phyloP scores from a whole-genome alignment of 805 yeast species.

The Saccharomycopsis sp. region DNA sequence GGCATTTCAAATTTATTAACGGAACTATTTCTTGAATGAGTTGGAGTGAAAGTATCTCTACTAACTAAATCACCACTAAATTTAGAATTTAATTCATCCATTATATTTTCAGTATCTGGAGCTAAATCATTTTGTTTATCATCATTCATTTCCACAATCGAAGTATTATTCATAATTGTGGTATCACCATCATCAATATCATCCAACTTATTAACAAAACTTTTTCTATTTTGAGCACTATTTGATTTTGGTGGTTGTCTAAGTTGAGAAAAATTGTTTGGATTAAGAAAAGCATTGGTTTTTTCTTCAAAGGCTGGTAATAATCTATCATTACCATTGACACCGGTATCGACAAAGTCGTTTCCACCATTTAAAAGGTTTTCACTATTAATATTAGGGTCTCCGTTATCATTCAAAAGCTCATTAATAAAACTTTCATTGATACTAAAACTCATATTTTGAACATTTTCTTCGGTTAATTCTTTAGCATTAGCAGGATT shows the following conservation, averaged over 20 bases:
- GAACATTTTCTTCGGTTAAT: neutral
- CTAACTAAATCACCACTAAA: neutral
- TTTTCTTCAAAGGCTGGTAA: slow-evolving; percentile 7
- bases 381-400: slow-evolving; percentile 7
- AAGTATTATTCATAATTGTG: slow-evolving; percentile 16
- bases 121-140: neutral
- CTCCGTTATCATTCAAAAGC: neutral
- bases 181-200: slow-evolving; percentile 19
- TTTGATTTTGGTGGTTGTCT: no score
- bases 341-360: neutral
- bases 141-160: slow-evolving; percentile 14
- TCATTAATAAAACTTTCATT: slow-evolving; percentile 17
- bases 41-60: slow-evolving; percentile 2
- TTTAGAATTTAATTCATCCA: slow-evolving; percentile 8
- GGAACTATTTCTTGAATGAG: slow-evolving; percentile 9
- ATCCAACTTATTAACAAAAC: slow-evolving; percentile 3
- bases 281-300: slow-evolving; percentile 3
- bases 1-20: slow-evolving; percentile 14
- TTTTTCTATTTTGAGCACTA: slow-evolving; percentile 1
- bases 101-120: slow-evolving; percentile 15
- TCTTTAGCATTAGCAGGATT: neutral
- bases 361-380: slow-evolving; percentile 4
- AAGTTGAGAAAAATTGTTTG: slow-evolving; percentile 2
- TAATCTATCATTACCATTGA: neutral
- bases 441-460: slow-evolving; percentile 15